Base-by-base conservation (phyloP, 1,284 basidiomycete genomes). In the Wolfiporia cocos region DNA sequence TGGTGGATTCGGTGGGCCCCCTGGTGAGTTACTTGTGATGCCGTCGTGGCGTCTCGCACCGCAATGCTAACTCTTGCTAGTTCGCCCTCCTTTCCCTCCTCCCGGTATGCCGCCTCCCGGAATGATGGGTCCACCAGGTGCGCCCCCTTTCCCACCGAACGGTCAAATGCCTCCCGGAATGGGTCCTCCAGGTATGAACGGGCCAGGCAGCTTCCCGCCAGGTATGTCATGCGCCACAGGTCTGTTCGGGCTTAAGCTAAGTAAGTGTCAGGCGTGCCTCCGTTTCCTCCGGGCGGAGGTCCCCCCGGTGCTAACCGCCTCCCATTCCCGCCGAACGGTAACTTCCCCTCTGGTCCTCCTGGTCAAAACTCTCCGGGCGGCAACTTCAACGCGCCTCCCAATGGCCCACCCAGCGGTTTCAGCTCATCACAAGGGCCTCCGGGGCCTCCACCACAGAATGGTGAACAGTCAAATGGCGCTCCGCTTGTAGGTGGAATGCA, bases 31-130 rank as follows among this genome's bases (percentile, higher is more conserved):
- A 15, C 18, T 7, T 39, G 33, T 39, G 29, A 48, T 41, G 24
- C 6, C 10, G 28, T 20, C 31, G 23, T 40, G 31, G 41, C 14
- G 32, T 9, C n/a, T n/a, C n/a, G n/a, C n/a, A n/a, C n/a, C n/a
- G n/a, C n/a, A n/a, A n/a, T n/a, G n/a, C n/a, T n/a, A n/a, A 34
- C 33, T 23, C 42, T 43, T 35, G 36, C 37, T 44, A 75, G 76
- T 69, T 42, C 74, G 78, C 43, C 81, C 82, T n/a, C 81, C 84
- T 15, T 84, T 86, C 59, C 81, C 82, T 53, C 82, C 82, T 31
- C n/a, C n/a, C n/a, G 76, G 56, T 15, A 68, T 71, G 57, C 70
- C 71, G 1, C 68, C 69, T 21, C 65, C 69, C 44, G 73, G 72
- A 57, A 73, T 57, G 67, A 78, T 66, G 76, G 71, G 67, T 12